Evolutionary conservation across 2,329 filamentous ascomycete species (phyloP).

Genomic region (Emmonsiellopsis sp.): DNA sequence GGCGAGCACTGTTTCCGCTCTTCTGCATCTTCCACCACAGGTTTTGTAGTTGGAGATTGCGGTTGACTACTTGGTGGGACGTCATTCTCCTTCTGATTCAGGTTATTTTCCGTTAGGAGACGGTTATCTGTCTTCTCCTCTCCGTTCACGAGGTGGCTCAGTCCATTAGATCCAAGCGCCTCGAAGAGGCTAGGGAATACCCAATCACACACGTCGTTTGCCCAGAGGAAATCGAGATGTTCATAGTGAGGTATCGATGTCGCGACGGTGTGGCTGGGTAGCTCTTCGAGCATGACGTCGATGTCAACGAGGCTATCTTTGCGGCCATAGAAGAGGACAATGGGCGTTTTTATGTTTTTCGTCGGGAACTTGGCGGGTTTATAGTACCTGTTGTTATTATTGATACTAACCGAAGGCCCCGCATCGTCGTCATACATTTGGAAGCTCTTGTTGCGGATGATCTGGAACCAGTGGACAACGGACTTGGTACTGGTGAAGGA

Average conservation of each 20-base stretch:
- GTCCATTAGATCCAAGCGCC: slow-evolving; percentile 61
- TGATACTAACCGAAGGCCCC: slow-evolving; percentile 63
- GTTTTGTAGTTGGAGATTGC: background rate
- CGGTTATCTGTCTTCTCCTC: background rate
- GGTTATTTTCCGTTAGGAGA: background rate
- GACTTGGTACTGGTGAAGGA: slow-evolving; percentile 95
- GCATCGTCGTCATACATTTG: slow-evolving; percentile 98
- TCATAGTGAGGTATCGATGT: slow-evolving; percentile 89
- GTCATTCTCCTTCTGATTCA: background rate
- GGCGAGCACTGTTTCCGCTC: background rate
- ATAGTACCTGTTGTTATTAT: slow-evolving; percentile 71
- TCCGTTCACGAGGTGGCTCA: background rate
- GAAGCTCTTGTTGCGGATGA: slow-evolving; percentile 90
- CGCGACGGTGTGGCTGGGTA: slow-evolving; percentile 75
- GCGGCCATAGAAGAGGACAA: slow-evolving; percentile 87
- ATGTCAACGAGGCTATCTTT: slow-evolving; percentile 93
- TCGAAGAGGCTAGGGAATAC: slow-evolving; percentile 91
- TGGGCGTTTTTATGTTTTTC: slow-evolving; percentile 90
- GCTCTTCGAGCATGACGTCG: slow-evolving; percentile 77
- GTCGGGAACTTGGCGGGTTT: slow-evolving; percentile 96
- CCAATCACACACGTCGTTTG: slow-evolving; percentile 67
- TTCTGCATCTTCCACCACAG: background rate
- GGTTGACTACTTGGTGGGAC: background rate
- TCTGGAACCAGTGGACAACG: slow-evolving; percentile 98
- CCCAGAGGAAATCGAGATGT: slow-evolving; percentile 96